Evolutionary conservation across 192 early-diverging fungal genomes (phyloP), one percentile per base, ranked within the genome.

Genomic region (Gryganskiella cystojenkinii): DNA sequence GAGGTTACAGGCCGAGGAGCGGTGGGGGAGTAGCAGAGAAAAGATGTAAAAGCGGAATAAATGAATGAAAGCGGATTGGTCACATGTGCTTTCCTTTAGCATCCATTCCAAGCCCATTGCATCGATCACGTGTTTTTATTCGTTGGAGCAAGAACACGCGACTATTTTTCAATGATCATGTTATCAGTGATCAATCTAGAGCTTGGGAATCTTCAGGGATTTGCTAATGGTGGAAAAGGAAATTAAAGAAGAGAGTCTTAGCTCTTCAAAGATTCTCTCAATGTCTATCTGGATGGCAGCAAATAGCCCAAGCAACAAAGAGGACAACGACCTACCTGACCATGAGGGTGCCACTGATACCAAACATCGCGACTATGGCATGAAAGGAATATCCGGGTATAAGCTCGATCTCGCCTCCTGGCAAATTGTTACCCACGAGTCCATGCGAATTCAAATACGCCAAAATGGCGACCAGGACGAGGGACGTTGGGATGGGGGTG

Each of bases 401-500:
- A 33, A 94, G 64, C 24, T 85, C 59, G 13, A 89, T 71, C 20
- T 86, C 60, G 19, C 89, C 86, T 47, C 89, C 87, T 66, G 89
- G 90, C 33, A 91, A 71, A 24, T 83, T 81, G 17, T 88, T 89
- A 43, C 82, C 86, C n/a, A 80, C 83, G 74, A 71, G 73, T 60
- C 87, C 89, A 15, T 78, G 54, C 24, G 81, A 67, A 40, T 67
- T 73, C 17, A 90, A 80, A 64, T 90, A 91, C 1, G 92, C 88
- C 43, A 94, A 68, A 2, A 91, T 47, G 27, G 80, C 90, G 0
- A 94, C 88, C 53, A 96, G 84, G 0, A 78, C 71, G 46, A 96
- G 62, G 9, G 91, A 89, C 2, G 92, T 93, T 2, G 95, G 95
- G 50, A 97, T 96, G 7, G 95, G 95, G 9, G 94, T 94, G 31